Percentiles rank a stretch among this genome's conserved stretches.
phyloP scores from a whole-genome alignment of 2,329 filamentous ascomycete genomes.

The Paraconiothyrium brasiliense region DNA sequence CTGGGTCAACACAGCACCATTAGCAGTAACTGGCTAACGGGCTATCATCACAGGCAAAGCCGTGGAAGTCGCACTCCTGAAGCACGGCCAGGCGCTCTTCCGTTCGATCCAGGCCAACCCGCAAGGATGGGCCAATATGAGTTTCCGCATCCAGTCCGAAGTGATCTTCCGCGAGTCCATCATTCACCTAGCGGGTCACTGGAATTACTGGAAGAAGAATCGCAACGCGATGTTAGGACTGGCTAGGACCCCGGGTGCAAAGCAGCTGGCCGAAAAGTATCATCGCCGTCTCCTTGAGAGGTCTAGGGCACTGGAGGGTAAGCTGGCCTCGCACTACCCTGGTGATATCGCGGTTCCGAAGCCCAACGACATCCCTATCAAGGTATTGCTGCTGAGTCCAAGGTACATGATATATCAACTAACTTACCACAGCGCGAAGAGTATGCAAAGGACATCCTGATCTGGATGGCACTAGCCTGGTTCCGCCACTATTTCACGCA shows the following conservation, averaged over 20 bases:
- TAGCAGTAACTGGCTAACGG: neutral
- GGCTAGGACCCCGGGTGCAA: conserved; percentile 30
- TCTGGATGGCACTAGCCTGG: conserved; percentile 60
- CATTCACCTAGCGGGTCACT: conserved; percentile 56
- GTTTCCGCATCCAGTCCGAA: conserved; percentile 56
- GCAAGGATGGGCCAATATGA: conserved; percentile 57
- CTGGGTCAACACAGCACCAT: neutral
- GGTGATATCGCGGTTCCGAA: conserved; percentile 35
- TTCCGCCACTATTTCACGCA: conserved; percentile 60
- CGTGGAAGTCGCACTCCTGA: conserved; percentile 59
- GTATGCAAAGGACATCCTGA: conserved; percentile 60
- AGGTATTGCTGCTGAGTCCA: conserved; percentile 12
- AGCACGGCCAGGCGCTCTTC: conserved; percentile 58
- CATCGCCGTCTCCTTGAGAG: conserved; percentile 37
- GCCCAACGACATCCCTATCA: conserved; percentile 42
- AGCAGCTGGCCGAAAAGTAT: conserved; percentile 44
- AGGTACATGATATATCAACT: neutral
- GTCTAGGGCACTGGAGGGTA: conserved; percentile 37
- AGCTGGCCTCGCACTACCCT: conserved; percentile 37
- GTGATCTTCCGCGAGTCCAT: conserved; percentile 57
- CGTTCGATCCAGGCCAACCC: conserved; percentile 55
- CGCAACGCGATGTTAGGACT: conserved; percentile 25
- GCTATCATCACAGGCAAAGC: conserved; percentile 36
- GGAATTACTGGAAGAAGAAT: conserved; percentile 35
- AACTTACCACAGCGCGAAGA: conserved; percentile 42